Evolutionary conservation across 306 rosid genomes (phyloP).

Genomic region (Purshia tridentata): DNA sequence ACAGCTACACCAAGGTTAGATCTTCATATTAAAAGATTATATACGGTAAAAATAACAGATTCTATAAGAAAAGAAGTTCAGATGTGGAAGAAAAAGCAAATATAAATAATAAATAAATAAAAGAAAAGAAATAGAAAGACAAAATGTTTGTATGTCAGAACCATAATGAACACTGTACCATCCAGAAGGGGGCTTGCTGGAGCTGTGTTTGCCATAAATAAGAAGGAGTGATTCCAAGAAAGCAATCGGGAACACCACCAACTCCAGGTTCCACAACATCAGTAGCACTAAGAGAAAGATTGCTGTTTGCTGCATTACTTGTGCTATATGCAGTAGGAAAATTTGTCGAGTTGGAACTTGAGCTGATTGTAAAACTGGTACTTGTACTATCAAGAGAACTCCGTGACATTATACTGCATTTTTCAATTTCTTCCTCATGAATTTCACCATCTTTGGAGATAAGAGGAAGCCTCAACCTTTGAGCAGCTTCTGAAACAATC

Average conservation of each 20-base stretch:
- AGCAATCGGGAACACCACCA: slow-evolving; percentile 83
- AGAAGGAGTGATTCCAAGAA: slow-evolving; percentile 85
- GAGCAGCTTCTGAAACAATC: slow-evolving; percentile 90
- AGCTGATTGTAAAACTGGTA: slow-evolving; percentile 51
- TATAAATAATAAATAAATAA: not conserved
- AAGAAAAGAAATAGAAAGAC: not conserved
- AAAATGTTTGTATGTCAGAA: slow-evolving; percentile 3
- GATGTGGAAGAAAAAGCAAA: not conserved
- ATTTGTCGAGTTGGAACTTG: slow-evolving; percentile 62
- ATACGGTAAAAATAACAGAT: not conserved
- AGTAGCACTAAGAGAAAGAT: slow-evolving; percentile 37
- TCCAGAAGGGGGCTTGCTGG: slow-evolving; percentile 56
- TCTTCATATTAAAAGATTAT: slow-evolving; percentile 12
- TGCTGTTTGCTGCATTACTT: slow-evolving; percentile 38
- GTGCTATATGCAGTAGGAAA: slow-evolving; percentile 57
- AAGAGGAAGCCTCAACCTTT: slow-evolving; percentile 83
- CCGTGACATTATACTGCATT: slow-evolving; percentile 58
- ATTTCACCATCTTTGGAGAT: slow-evolving; percentile 89
- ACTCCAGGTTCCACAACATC: slow-evolving; percentile 64
- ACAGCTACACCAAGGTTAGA: slow-evolving; percentile 7
- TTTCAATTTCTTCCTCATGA: slow-evolving; percentile 83
- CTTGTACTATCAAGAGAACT: slow-evolving; percentile 68
- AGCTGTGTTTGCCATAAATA: slow-evolving; percentile 89
- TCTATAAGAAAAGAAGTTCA: not conserved
- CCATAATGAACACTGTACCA: slow-evolving; percentile 43